These are phyloP conservation scores for Fusarium stilboides DNA, from an alignment of 2,329 filamentous ascomycete genomes.

Conservation along the genomic window DNA sequence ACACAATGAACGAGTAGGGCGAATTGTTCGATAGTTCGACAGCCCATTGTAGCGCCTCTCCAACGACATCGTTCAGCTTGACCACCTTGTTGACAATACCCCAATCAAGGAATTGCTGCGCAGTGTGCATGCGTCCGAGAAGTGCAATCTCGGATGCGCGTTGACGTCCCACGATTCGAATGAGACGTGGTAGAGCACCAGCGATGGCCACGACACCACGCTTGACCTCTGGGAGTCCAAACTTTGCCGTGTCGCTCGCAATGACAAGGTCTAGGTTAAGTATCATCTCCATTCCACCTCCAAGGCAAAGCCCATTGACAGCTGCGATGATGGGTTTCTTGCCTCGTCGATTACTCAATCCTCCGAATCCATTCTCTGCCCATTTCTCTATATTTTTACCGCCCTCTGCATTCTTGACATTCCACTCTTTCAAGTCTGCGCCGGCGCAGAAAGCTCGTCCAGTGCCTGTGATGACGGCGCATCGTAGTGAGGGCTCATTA, in stretches of 20 bases:
- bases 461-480: conserved; percentile 73
- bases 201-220: conserved; percentile 79
- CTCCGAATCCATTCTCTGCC: conserved; percentile 69
- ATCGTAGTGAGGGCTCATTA: conserved; percentile 70
- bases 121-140: conserved; percentile 71
- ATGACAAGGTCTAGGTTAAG: conserved; percentile 80
- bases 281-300: conserved; percentile 82
- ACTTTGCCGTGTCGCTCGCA: conserved; percentile 68
- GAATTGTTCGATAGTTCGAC: conserved; percentile 74
- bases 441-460: conserved; percentile 78
- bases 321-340: conserved; percentile 82
- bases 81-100: conserved; percentile 77
- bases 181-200: conserved; percentile 76
- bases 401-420: conserved; percentile 56
- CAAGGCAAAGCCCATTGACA: conserved; percentile 80
- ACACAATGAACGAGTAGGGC: conserved; percentile 84
- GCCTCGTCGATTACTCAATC: conserved; percentile 73
- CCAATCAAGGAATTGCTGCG: conserved; percentile 74
- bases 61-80: conserved; percentile 62
- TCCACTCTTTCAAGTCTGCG: conserved; percentile 77
- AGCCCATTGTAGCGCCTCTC: conserved; percentile 74
- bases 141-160: conserved; percentile 81
- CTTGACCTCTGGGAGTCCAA: conserved; percentile 79
- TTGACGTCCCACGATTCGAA: conserved; percentile 74
- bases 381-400: conserved; percentile 59